Conservation (phyloP, 257 asterid genomes). For the Ballota nigra region DNA sequence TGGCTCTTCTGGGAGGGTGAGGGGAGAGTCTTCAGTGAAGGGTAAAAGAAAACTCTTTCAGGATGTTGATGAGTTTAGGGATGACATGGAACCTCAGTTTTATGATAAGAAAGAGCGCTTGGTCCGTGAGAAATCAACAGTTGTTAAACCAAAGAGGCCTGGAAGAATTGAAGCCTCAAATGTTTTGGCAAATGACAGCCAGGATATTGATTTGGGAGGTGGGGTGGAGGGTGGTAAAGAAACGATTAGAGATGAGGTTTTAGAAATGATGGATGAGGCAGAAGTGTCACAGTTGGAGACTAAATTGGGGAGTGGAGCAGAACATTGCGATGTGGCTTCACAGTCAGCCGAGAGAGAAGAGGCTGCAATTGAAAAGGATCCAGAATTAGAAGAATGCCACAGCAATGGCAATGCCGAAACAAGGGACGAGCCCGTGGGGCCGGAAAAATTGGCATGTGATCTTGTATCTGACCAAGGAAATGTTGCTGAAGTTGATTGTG, state of each 20-base stretch:
- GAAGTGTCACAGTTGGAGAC: slow-evolving; percentile 31
- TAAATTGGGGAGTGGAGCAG: slow-evolving; percentile 24
- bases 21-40: slow-evolving; percentile 35
- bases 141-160: slow-evolving; percentile 58
- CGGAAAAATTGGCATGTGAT: slow-evolving; percentile 30
- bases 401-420: slow-evolving; percentile 32
- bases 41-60: slow-evolving; percentile 69
- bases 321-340: slow-evolving; percentile 36
- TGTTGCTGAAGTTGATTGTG: slow-evolving; percentile 36
- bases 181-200: slow-evolving; percentile 37
- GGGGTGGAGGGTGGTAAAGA: slow-evolving; percentile 38
- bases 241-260: slow-evolving; percentile 27
- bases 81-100: slow-evolving; percentile 36
- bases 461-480: slow-evolving; percentile 31
- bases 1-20: slow-evolving; percentile 32
- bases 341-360: slow-evolving; percentile 30
- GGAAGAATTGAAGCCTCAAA: slow-evolving; percentile 60
- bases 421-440: slow-evolving; percentile 34
- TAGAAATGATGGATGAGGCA: slow-evolving; percentile 39
- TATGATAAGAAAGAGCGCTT: slow-evolving; percentile 32
- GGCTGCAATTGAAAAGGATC: slow-evolving; percentile 32
- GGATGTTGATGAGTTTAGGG: slow-evolving; percentile 38
- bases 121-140: slow-evolving; percentile 43
- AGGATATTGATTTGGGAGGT: slow-evolving; percentile 40
- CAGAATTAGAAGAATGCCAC: slow-evolving; percentile 38